These are phyloP conservation scores for Neobulgaria alba DNA, from an alignment of 2,329 filamentous ascomycete species.

Conservation along the genomic window DNA sequence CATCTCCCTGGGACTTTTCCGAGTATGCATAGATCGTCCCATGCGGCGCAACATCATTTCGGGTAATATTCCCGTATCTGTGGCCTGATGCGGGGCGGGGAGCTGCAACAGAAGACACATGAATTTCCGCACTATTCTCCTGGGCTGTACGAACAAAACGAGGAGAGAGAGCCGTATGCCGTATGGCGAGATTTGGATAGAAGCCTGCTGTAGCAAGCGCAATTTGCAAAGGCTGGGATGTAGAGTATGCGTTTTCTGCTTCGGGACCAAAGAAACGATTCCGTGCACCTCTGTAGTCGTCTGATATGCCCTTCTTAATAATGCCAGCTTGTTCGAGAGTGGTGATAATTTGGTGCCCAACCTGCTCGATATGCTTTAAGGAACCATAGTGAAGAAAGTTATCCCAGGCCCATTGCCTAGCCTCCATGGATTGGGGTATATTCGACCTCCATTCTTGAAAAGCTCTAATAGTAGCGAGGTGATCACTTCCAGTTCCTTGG, in stretches of 20 bases:
- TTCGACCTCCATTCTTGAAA: slow-evolving; percentile 23
- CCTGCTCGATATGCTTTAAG: not conserved
- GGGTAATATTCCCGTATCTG: not conserved
- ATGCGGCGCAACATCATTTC: not conserved
- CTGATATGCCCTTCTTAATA: no score
- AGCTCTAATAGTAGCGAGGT: not conserved
- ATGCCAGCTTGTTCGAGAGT: not conserved
- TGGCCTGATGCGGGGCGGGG: not conserved
- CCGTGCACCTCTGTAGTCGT: not conserved
- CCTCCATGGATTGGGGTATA: not conserved
- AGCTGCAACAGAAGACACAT: not conserved
- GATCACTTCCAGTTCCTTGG: not conserved
- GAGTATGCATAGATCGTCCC: not conserved
- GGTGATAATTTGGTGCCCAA: not conserved
- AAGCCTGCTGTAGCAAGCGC: not conserved
- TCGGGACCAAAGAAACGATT: not conserved
- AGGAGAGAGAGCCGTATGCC: not conserved
- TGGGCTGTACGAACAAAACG: not conserved
- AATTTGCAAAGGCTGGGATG: not conserved
- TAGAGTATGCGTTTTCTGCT: not conserved
- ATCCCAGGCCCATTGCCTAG: not conserved
- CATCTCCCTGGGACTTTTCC: not conserved
- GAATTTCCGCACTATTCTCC: not conserved
- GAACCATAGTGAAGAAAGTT: not conserved
- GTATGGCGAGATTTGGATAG: not conserved